Percentiles rank a stretch among this genome's conserved stretches.
phyloP scores from a whole-genome alignment of 176 grass and related monocot genomes.

The Oryza officinalis region DNA sequence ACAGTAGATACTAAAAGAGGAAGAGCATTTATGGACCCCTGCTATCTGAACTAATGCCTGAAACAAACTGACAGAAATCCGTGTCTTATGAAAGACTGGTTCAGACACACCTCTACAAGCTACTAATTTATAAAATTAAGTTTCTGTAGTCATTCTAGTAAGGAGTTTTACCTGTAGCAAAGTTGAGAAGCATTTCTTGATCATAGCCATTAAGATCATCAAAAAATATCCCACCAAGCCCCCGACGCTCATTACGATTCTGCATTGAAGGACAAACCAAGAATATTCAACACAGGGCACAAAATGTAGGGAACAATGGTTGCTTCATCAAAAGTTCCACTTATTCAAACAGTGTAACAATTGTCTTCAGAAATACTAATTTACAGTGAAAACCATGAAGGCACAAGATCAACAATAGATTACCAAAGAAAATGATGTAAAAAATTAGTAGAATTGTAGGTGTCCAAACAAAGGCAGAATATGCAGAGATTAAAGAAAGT shows the following conservation, averaged over 20 bases:
- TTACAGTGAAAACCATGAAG: background rate
- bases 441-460: background rate
- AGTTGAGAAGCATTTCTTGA: conserved; percentile 97
- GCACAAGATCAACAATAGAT: background rate
- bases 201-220: conserved; percentile 92
- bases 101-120: background rate
- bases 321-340: background rate
- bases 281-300: background rate
- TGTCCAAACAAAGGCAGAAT: background rate
- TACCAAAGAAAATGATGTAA: background rate
- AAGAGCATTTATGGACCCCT: background rate
- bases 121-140: background rate
- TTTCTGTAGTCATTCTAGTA: conserved; percentile 7
- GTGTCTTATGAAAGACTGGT: background rate
- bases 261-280: conserved; percentile 41
- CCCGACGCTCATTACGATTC: conserved; percentile 86
- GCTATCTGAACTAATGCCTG: background rate
- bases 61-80: background rate
- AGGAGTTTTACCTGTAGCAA: conserved; percentile 70
- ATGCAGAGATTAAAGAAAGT: background rate
- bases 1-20: background rate
- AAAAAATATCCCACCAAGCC: conserved; percentile 98
- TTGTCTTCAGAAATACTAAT: background rate
- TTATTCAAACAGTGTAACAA: background rate
- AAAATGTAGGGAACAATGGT: conserved; percentile 10